phyloP scores from a whole-genome alignment of 1,139 yeast species.

The Lodderomyces beijingensis region DNA sequence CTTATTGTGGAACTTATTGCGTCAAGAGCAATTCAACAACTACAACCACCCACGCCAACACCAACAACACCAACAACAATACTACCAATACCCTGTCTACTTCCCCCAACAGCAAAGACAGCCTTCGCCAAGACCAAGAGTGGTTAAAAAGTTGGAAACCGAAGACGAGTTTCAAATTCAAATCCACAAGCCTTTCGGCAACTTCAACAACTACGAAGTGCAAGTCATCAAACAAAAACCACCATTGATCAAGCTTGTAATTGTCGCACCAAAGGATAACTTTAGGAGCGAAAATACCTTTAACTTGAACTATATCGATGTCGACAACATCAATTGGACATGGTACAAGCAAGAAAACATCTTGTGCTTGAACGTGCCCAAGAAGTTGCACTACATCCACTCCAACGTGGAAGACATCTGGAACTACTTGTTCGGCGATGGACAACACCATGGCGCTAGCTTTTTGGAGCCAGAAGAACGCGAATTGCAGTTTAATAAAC shows the following conservation, averaged over 20 bases:
- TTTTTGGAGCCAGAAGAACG: not conserved
- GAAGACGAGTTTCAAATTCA: conserved; percentile 38
- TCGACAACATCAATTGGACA: conserved; percentile 35
- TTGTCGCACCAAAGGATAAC: conserved; percentile 30
- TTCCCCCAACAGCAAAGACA: conserved; percentile 6
- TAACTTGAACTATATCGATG: conserved; percentile 29
- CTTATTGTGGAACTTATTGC: conserved; percentile 11
- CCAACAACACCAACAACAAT: conserved; percentile 3
- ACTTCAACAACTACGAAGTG: conserved; percentile 38
- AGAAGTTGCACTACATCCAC: conserved; percentile 18
- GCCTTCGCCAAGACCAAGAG: conserved; percentile 24
- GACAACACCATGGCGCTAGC: not conserved
- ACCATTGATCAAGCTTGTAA: conserved; percentile 24
- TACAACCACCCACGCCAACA: conserved; percentile 1
- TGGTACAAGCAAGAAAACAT: conserved; percentile 27
- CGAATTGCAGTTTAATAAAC: not conserved
- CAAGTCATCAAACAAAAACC: conserved; percentile 24
- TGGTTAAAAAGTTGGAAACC: conserved; percentile 34
- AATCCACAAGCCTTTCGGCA: conserved; percentile 32
- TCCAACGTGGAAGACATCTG: conserved; percentile 12
- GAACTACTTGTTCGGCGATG: conserved; percentile 9
- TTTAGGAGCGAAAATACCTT: conserved; percentile 34
- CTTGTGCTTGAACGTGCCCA: conserved; percentile 41
- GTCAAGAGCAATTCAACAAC: conserved; percentile 9
- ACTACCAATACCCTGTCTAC: conserved; percentile 1